Base-by-base conservation (phyloP, 495 filamentous ascomycete species). In the Penicillium mononematosum region DNA sequence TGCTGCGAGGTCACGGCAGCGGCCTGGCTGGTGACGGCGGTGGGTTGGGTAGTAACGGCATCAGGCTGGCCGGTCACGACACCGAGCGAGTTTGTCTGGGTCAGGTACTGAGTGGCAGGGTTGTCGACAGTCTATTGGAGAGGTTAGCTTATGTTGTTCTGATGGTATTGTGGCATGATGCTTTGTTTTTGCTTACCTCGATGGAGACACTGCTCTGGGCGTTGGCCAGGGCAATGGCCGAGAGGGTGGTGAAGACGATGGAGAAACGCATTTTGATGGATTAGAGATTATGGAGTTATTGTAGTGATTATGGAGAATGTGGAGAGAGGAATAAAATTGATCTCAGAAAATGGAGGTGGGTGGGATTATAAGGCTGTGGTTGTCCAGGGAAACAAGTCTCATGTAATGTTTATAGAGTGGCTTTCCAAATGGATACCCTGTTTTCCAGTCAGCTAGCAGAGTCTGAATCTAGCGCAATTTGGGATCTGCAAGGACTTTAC, bases 1-100 rank as follows among this genome's bases (percentile, higher is more conserved):
- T 75, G 58, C 62, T 77, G 76, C 19, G 67, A 71, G 20, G 80
- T 81, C 42, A 71, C 75, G 16, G 65, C 77, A 7, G 64, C 38
- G 17, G 80, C 75, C 59, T 80, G 75, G 39, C 64, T 61, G 43
- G 76, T 81, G 20, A 73, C 70, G 7, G 61, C 65, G 17, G 47
- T 14, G n/a, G 74, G 69, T 61, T 78, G 74, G 16, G 56, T 50
- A 52, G 74, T 76, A 17, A 71, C 65, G 16, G 42, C 57, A 3
- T 50, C 50, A 41, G 77, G 73, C 53, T 77, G 74, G 66, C 81
- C 81, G 45, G 83, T 86, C 34, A 84, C 75, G 25, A 83, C 81
- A 60, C 82, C 79, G 27, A 72, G 67, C 45, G 82, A 81, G 75
- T 84, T 78, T 60, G 81, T 83, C 71, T 77, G 42, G 32, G 72